phyloP scores from a whole-genome alignment of 805 yeast species.

The Spencermartinsiella europaea region DNA sequence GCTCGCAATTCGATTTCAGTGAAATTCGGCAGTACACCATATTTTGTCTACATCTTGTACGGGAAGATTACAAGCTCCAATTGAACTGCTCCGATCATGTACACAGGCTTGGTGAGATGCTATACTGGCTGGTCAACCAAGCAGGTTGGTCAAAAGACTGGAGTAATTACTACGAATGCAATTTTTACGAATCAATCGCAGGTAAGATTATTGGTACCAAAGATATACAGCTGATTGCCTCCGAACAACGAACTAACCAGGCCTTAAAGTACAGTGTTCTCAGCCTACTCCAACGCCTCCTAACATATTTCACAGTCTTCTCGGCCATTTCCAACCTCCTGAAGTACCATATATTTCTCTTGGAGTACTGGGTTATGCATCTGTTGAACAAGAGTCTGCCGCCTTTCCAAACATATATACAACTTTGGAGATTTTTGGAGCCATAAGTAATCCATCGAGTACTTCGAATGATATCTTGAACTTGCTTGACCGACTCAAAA shows the following conservation, averaged over 20 bases:
- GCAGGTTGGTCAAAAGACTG: slow-evolving; percentile 66
- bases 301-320: slow-evolving; percentile 49
- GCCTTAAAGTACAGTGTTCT: slow-evolving; percentile 23
- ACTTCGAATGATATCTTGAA: slow-evolving; percentile 52
- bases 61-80: slow-evolving; percentile 70
- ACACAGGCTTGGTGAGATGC: slow-evolving; percentile 43
- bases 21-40: slow-evolving; percentile 45
- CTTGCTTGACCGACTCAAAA: slow-evolving; percentile 53
- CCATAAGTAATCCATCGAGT: slow-evolving; percentile 42
- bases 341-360: slow-evolving; percentile 25
- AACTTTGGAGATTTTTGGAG: slow-evolving; percentile 13
- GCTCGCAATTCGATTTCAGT: slow-evolving; percentile 25
- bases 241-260: slow-evolving; percentile 4
- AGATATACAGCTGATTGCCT: no score
- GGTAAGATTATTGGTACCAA: no score
- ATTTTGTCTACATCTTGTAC: slow-evolving; percentile 63
- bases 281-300: slow-evolving; percentile 56
- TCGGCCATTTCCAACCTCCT: slow-evolving; percentile 40
- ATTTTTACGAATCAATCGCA: neutral
- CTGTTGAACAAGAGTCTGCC: slow-evolving; percentile 6
- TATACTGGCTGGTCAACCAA: slow-evolving; percentile 60
- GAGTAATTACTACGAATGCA: slow-evolving; percentile 48
- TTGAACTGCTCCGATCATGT: slow-evolving; percentile 37
- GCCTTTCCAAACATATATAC: slow-evolving; percentile 12
- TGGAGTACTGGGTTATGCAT: slow-evolving; percentile 10